Base-by-base conservation (phyloP, 306 rosid genomes). In the Gastrolobium bilobum region DNA sequence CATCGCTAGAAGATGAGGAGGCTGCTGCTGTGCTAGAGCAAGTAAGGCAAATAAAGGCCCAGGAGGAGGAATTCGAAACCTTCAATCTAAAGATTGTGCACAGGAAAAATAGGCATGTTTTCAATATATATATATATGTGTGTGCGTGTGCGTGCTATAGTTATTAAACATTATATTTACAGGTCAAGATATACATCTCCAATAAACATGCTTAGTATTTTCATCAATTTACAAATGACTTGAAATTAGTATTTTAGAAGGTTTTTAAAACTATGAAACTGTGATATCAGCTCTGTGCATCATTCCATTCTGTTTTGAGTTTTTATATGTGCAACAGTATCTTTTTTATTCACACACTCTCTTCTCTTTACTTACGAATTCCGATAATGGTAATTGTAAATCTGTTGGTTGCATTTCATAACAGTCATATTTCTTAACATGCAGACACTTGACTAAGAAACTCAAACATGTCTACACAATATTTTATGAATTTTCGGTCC, bases 11-110 rank as follows among this genome's bases (percentile, higher is more conserved):
- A 80, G 97, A 93, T 63, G 97, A 93, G 78, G 97, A 93, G 82
- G 91, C 91, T 57, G 93, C 91, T 78, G 97, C 96, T 63, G 94
- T 93, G 69, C 97, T 90, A 86, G 97, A 93, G 87, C 97, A 93
- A 89, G 94, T 90, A 61, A 86, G 94, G 76, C 97, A 93, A 86
- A 89, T 93, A 85, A 90, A 87, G 87, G 90, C 90, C 52, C 97
- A 93, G 76, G 96, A 93, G 83, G 97, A 93, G 72, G 96, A 93
- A 81, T 90, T 93, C 82, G 97, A 93, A 76, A 90, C 94, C 71
- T 93, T 93, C 88, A 88, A 93, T 84, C 92, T 93, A 76, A 90
- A 90, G 90, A 89, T 93, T 76, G 97, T 93, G 81, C 97, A 93
- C 78, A 79, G 96, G 74, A 93, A 93, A 88, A 93, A 93, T 94